Conservation (phyloP, 2,329 filamentous ascomycete genomes). For the Colletotrichum cordylinicola region DNA sequence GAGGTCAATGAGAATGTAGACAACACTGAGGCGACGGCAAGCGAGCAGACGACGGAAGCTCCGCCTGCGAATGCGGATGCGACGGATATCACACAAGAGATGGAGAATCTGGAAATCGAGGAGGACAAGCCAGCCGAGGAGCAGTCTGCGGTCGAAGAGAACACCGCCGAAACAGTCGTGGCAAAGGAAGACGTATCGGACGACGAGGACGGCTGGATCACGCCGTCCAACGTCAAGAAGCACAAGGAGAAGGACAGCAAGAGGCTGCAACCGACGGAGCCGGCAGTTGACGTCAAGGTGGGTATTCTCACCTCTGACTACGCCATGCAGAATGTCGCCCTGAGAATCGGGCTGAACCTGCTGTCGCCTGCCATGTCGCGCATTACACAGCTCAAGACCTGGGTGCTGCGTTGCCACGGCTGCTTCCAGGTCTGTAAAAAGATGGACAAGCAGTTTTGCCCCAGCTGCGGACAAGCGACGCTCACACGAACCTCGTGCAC, state of each 20-base stretch:
- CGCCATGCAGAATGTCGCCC: slow-evolving; percentile 95
- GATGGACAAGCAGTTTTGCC: slow-evolving; percentile 90
- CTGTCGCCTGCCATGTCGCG: slow-evolving; percentile 80
- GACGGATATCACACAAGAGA: background rate
- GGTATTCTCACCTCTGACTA: slow-evolving; percentile 96
- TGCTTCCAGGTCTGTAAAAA: slow-evolving; percentile 88
- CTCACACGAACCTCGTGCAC: slow-evolving; percentile 86
- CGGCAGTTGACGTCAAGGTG: slow-evolving; percentile 73
- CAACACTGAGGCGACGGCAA: background rate
- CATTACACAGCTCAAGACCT: slow-evolving; percentile 85
- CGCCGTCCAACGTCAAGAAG: slow-evolving; percentile 87
- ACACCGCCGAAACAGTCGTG: background rate
- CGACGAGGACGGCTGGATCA: slow-evolving; percentile 87
- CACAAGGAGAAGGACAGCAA: slow-evolving; percentile 73
- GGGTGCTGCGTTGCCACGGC: slow-evolving; percentile 90
- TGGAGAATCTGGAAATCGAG: slow-evolving; percentile 22
- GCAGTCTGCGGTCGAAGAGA: slow-evolving; percentile 24
- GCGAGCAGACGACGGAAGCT: background rate
- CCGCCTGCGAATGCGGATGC: slow-evolving; percentile 2
- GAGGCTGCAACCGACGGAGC: slow-evolving; percentile 39
- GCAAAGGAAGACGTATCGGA: slow-evolving; percentile 48
- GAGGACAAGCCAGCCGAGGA: slow-evolving; percentile 11
- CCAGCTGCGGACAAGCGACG: slow-evolving; percentile 86
- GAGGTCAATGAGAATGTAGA: background rate
- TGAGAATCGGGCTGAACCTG: slow-evolving; percentile 93